Percentiles rank a stretch among this genome's conserved stretches.
These are phyloP conservation scores for Phytophthora tentaculata DNA, from an alignment of 352 stramenopile genomes.

Conservation along the genomic window DNA sequence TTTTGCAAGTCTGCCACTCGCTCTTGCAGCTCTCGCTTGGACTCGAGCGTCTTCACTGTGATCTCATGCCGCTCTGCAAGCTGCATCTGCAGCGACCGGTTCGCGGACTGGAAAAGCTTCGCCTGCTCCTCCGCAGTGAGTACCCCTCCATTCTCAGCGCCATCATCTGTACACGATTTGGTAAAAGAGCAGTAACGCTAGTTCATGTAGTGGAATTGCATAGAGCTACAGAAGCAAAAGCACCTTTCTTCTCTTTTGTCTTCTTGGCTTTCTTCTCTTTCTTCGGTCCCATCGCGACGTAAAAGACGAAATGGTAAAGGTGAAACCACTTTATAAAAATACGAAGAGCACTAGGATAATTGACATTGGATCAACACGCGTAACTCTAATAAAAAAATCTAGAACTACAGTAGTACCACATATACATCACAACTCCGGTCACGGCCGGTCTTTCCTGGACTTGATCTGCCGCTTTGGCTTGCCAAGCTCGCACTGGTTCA, in stretches of 20 bases:
- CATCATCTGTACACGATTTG: conserved; percentile 55
- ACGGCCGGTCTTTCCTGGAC: conserved; percentile 60
- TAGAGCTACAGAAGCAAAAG: not conserved
- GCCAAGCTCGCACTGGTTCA: conserved; percentile 97
- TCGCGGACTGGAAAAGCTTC: conserved; percentile 85
- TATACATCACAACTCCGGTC: too few relatives aligned
- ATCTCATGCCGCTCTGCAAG: conserved; percentile 89
- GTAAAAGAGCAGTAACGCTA: not conserved
- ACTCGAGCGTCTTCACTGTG: conserved; percentile 84
- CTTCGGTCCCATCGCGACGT: conserved; percentile 61
- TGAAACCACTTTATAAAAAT: conserved; percentile 41
- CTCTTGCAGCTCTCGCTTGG: conserved; percentile 88
- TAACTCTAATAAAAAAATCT: conserved; percentile 18
- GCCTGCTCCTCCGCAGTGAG: conserved; percentile 83
- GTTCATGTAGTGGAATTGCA: too few relatives aligned
- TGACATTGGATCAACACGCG: conserved; percentile 1
- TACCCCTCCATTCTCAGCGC: conserved; percentile 74
- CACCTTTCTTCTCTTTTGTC: conserved; percentile 79
- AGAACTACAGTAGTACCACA: not conserved
- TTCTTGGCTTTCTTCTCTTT: conserved; percentile 83
- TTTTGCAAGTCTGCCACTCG: conserved; percentile 82
- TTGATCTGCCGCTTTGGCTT: conserved; percentile 94
- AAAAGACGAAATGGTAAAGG: conserved; percentile 23
- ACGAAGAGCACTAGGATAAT: conserved; percentile 14
- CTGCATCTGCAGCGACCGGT: conserved; percentile 90